Base-by-base conservation (phyloP, 2,329 filamentous ascomycete species). In the Xylaria digitata region DNA sequence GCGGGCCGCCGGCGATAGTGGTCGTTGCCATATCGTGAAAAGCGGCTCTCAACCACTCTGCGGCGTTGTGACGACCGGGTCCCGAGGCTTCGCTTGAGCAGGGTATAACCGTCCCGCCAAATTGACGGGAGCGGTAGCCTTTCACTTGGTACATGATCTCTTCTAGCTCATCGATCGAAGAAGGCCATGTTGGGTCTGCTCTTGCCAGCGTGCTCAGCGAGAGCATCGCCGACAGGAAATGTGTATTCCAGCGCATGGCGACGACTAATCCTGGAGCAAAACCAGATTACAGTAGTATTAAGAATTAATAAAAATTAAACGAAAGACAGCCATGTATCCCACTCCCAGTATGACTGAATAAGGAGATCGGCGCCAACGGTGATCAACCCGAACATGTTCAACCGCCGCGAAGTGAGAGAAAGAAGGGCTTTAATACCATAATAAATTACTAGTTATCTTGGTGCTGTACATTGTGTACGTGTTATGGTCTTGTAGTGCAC, bases 11-110 rank as follows among this genome's bases (percentile, higher is more conserved):
- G 67, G 78, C 82, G 13, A 78, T 75, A 71, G 86, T 87, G 34
- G 81, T 83, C 2, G 86, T 87, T 4, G 85, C 80, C 83, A 89
- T 87, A 74, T 89, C 87, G 76, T 89, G 87, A 68, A 90, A 89
- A 26, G 83, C 87, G 2, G 85, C 83, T 37, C 87, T 82, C 48
- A 90, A 76, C 87, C 87, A 90, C 76, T 89, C 87, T 6, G 87
- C 87, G 6, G 87, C 86, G 50, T 86, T 87, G 43, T 85, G 81
- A 54, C 87, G 84, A 52, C 87, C 87, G 1, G 83, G 80, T 0
- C 84, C 85, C 0, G 83, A 82, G 21, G 83, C 82, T 64, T 86
- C 82, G 68, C 81, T 85, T 49, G 80, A 80, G 77, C 87, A 90
- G 6, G 87, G 87, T 40, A 82, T 86, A 62, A 90, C 84, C 15